Evolutionary conservation across 2,329 filamentous ascomycete species (phyloP).

Genomic region (Aureobasidium zeae): DNA sequence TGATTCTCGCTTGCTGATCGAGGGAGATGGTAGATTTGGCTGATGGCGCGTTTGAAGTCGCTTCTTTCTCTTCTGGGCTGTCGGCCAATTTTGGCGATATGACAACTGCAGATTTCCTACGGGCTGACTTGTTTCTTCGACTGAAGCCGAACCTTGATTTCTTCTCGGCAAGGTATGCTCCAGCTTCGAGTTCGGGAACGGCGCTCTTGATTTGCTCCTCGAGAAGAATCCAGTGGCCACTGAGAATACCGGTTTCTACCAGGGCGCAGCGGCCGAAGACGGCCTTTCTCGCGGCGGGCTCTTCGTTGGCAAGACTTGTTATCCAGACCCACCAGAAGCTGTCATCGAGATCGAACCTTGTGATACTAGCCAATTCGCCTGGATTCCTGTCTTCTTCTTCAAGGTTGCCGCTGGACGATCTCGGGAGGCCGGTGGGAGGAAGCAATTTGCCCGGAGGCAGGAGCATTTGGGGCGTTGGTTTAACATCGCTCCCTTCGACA

Average conservation of each 20-base stretch:
- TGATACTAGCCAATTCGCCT: conserved; percentile 89
- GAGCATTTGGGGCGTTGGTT: conserved; percentile 52
- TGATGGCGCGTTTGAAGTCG: conserved; percentile 41
- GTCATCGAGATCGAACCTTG: conserved; percentile 76
- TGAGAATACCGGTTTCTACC: conserved; percentile 73
- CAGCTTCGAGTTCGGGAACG: conserved; percentile 70
- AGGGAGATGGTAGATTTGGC: conserved; percentile 81
- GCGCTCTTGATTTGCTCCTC: conserved; percentile 95
- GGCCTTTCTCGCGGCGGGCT: conserved; percentile 74
- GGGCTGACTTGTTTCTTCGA: conserved; percentile 58
- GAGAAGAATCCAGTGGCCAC: conserved; percentile 83
- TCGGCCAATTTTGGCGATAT: conserved; percentile 26
- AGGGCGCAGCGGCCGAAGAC: conserved; percentile 91
- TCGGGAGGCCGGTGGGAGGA: conserved; percentile 60
- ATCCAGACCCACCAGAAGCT: conserved; percentile 99
- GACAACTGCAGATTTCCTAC: conserved; percentile 56
- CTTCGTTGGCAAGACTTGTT: conserved; percentile 84
- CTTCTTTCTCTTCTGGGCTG: conserved; percentile 32
- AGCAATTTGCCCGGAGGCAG: conserved; percentile 88
- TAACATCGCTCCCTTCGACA: conserved; percentile 49
- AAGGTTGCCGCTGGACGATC: conserved; percentile 60
- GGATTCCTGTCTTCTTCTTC: conserved; percentile 70
- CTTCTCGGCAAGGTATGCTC: conserved; percentile 89
- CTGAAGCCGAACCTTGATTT: conserved; percentile 83
- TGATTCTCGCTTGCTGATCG: conserved; percentile 87